Evolutionary conservation across 78 protist genomes (phyloP).

Genomic region (Dictyostelium purpureum): DNA sequence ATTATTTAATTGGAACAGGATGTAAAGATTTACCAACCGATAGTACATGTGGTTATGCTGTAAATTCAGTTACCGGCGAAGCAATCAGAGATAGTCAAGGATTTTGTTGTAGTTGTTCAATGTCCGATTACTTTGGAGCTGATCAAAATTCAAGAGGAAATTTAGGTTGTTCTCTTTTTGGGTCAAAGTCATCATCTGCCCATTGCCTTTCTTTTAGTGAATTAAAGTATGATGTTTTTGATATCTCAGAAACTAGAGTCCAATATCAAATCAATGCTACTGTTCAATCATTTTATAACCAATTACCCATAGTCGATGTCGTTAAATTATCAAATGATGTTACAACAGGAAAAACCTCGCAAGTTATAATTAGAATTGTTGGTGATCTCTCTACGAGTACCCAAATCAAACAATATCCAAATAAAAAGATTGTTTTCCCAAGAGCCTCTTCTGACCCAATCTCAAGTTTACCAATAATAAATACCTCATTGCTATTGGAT

Average conservation of each 20-base stretch:
- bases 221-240: background rate
- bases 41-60: slow-evolving; percentile 20
- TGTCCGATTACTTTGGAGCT: background rate
- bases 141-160: slow-evolving; percentile 28
- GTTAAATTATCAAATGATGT: background rate
- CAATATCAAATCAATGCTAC: slow-evolving; percentile 6
- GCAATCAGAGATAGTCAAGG: slow-evolving; percentile 54
- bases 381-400: slow-evolving; percentile 20
- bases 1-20: background rate
- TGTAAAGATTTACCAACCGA: slow-evolving; percentile 30
- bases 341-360: background rate
- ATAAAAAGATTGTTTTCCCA: background rate
- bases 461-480: background rate
- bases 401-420: background rate
- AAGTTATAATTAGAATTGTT: background rate
- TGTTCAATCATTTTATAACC: background rate
- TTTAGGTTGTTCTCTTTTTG: slow-evolving; percentile 3
- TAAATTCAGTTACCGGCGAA: background rate
- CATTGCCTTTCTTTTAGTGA: background rate
- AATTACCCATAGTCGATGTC: background rate
- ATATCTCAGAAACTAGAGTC: background rate
- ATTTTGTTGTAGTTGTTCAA: slow-evolving; percentile 49
- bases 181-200: slow-evolving; percentile 7
- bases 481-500: background rate
- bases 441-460: background rate